Evolutionary conservation across 1,139 yeast species (phyloP).

Genomic region (Yamadazyma aaseri): DNA sequence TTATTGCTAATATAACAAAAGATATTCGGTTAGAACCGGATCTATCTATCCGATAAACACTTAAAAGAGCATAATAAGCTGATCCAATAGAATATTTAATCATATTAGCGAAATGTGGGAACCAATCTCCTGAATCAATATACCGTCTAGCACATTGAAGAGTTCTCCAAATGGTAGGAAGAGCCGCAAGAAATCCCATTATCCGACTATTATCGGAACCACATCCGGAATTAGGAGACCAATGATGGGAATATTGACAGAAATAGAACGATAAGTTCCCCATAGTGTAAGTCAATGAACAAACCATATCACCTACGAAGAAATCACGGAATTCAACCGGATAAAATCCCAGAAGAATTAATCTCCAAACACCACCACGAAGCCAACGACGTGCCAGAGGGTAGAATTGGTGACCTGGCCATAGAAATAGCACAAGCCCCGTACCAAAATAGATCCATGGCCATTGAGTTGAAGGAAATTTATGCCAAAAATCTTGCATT

Average conservation of each 20-base stretch:
- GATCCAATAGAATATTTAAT: slow-evolving; percentile 68
- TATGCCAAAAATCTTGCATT: slow-evolving; percentile 67
- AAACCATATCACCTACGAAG: slow-evolving; percentile 85
- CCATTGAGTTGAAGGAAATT: slow-evolving; percentile 67
- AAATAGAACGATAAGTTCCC: slow-evolving; percentile 84
- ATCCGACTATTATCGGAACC: slow-evolving; percentile 74
- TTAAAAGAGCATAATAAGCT: slow-evolving; percentile 68
- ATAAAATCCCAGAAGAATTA: slow-evolving; percentile 77
- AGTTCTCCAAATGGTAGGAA: slow-evolving; percentile 90
- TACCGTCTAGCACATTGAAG: slow-evolving; percentile 90
- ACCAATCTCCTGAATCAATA: slow-evolving; percentile 91
- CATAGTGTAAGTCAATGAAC: slow-evolving; percentile 84
- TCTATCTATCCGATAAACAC: slow-evolving; percentile 71
- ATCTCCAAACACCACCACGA: slow-evolving; percentile 66
- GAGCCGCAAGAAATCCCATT: slow-evolving; percentile 78
- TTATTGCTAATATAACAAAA: slow-evolving; percentile 69
- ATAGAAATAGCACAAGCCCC: slow-evolving; percentile 46
- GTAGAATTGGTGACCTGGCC: slow-evolving; percentile 61
- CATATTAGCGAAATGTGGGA: slow-evolving; percentile 95
- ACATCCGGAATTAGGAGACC: slow-evolving; percentile 61
- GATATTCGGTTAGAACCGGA: slow-evolving; percentile 44
- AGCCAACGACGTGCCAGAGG: slow-evolving; percentile 71
- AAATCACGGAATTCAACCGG: slow-evolving; percentile 96
- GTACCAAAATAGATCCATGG: slow-evolving; percentile 77
- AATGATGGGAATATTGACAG: slow-evolving; percentile 72